A percentile compares a stretch with the other conserved stretches of the same genome.
Evolutionary conservation across 441 rosid species (phyloP).

Genomic region (Geranium incanum): DNA sequence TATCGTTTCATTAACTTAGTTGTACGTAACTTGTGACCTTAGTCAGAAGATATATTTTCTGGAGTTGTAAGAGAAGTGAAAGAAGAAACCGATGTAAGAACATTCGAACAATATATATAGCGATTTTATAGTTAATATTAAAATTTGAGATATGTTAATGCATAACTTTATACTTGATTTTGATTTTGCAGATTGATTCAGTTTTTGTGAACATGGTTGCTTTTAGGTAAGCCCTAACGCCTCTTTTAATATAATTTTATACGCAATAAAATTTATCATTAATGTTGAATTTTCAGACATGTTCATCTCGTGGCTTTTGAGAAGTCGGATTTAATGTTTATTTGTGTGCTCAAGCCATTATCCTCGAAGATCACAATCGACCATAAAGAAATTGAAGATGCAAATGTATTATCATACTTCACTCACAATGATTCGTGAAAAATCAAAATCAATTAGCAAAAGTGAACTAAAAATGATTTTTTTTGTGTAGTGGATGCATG

Average conservation of each 20-base stretch:
- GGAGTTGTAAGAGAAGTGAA: conserved; percentile 45
- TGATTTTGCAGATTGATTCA: conserved; percentile 29
- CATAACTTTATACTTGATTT: no score
- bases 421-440: not conserved
- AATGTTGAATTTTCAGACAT: conserved; percentile 21
- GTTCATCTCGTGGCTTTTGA: conserved; percentile 39
- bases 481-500: conserved; percentile 32
- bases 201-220: conserved; percentile 34
- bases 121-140: no score
- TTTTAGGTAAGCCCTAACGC: conserved; percentile 26
- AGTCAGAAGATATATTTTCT: conserved; percentile 42
- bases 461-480: not conserved
- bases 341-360: conserved; percentile 37
- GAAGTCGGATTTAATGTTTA: conserved; percentile 38
- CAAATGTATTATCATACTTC: conserved; percentile 20
- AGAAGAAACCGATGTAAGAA: conserved; percentile 48
- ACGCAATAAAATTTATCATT: not conserved
- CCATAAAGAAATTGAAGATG: conserved; percentile 36
- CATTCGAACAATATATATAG: not conserved
- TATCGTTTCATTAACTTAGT: no score
- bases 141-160: no score
- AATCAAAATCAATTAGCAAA: no score
- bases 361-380: conserved; percentile 30
- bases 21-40: not conserved
- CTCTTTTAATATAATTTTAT: not conserved